phyloP scores from a whole-genome alignment of 2,329 filamentous ascomycete genomes.

The Boeremia exigua region DNA sequence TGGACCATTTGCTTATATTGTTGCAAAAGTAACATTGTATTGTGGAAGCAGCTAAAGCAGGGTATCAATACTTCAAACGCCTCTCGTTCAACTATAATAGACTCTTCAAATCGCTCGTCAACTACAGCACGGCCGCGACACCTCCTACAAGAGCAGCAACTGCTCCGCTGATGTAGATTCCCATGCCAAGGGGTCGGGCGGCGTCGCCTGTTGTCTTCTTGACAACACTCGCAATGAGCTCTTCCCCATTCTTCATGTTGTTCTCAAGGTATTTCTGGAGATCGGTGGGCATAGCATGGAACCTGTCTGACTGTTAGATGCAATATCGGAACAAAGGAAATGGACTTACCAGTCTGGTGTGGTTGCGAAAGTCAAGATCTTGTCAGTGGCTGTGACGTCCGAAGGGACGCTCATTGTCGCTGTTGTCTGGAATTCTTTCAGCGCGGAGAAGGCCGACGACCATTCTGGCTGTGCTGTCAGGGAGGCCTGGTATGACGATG shows the following conservation, averaged over 20 bases:
- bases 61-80: slow-evolving; percentile 11
- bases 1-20: neutral
- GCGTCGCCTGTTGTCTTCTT: slow-evolving; percentile 8
- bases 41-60: slow-evolving; percentile 2
- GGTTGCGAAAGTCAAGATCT: slow-evolving; percentile 3
- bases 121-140: slow-evolving; percentile 9
- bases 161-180: slow-evolving; percentile 8
- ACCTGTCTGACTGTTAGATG: slow-evolving; percentile 7
- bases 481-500: slow-evolving; percentile 1
- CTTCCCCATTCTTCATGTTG: slow-evolving; percentile 3
- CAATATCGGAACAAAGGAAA: neutral
- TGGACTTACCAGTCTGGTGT: slow-evolving; percentile 14
- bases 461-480: slow-evolving; percentile 11
- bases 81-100: neutral
- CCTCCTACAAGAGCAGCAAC: slow-evolving; percentile 12
- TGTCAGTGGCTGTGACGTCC: slow-evolving; percentile 15
- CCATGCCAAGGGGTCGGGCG: neutral
- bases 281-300: slow-evolving; percentile 17
- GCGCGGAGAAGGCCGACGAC: slow-evolving; percentile 1
- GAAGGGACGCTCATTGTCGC: slow-evolving; percentile 7
- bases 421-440: slow-evolving; percentile 12
- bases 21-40: neutral
- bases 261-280: slow-evolving; percentile 11
- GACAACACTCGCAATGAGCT: slow-evolving; percentile 5
- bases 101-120: neutral